Evolutionary conservation across 106 monocot genomes (phyloP), one percentile per base, ranked within the genome.

Genomic region (Acorus calamus): DNA sequence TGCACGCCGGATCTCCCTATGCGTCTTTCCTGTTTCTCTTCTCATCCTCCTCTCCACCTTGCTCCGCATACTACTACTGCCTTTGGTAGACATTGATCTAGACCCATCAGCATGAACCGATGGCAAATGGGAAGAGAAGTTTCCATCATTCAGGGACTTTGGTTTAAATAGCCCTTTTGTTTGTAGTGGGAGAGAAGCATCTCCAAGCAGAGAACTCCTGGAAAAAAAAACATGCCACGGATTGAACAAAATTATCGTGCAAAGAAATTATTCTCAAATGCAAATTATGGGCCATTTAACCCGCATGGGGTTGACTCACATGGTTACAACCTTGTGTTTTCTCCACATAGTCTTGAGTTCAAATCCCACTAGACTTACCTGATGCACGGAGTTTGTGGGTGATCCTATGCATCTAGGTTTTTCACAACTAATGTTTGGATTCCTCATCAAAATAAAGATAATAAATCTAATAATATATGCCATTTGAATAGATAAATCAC

Each of bases 11-110:
- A 91, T 67, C 84, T 96, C 96, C 65, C 87, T 80, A 41, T 78
- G 59, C 43, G 91, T 96, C 67, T 85, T 90, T 56, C 91, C 90
- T 11, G 96, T 87, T 74, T 96, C 96, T 66, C 77, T 90, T 64
- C 66, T 64, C 87, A 96, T 96, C 77, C 96, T 78, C 80, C 75
- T 91, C 80, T 91, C 91, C 64, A 96, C 96, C 73, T 84, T 96
- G 71, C 91, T 85, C 63, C 80, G 59, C 87, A 91, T 96, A 52
- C 87, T 84, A 57, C 89, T 80, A 51, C 84, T 83, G 59, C 57
- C 79, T 3, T 49, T 62, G 45, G 86, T 86, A 5, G 94, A 94
- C 89, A 94, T 86, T 53, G 47, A 53, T 52, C 77, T 73, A 52
- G 14, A 13, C 69, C 72, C 78, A 54, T 8, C 61, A 44, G 44